Base-by-base conservation (phyloP, 805 yeast genomes). In the Lachancea dasiensis region DNA sequence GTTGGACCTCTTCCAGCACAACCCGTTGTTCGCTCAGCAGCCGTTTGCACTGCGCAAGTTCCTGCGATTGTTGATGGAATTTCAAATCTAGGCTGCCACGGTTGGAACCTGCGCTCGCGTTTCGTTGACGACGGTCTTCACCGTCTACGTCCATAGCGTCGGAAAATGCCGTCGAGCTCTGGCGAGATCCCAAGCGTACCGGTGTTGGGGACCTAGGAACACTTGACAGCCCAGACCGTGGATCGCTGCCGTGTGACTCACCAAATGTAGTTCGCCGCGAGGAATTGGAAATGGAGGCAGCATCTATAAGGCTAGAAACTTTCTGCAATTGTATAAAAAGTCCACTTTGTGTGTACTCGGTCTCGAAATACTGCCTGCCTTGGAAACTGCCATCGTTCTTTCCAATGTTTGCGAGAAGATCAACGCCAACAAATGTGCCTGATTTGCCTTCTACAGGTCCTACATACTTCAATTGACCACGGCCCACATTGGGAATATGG, bases 381-480 rank as follows among this genome's bases (percentile, higher is more conserved):
- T 80, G 73, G 31, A 79, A 86, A 28, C 74, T 72, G n/a, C 98
- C 98, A 38, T 77, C 73, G 54, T 90, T 92, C 58, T 86, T 84
- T 16, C 98, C 98, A 38, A 75, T 67, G 4, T 65, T 54, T 0
- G 73, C 79, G n/a, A 77, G 51, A 29, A 90, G 64, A 56, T 90
- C 97, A 5, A 90, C 71, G 2, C 98, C 98, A 4, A 89, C 95
- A 65, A 79, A 90, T 8, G 69, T 67, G 0, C 95, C 95, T 5
- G 63, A 60, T 52, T 84, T 86, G 16, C 80, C 80, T 16, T 77
- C 72, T 13, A 90, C 85, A 2, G 70, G 60, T 1, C 96, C 98
- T 15, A 79, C 67, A 58, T 72, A 89, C 42, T 77, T 69, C 36
- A 89, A 63, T 8, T 78, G 66, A 1, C 89, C 96, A 27, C 64